phyloP scores from a whole-genome alignment of 805 yeast genomes.

The Starmerella asiatica region DNA sequence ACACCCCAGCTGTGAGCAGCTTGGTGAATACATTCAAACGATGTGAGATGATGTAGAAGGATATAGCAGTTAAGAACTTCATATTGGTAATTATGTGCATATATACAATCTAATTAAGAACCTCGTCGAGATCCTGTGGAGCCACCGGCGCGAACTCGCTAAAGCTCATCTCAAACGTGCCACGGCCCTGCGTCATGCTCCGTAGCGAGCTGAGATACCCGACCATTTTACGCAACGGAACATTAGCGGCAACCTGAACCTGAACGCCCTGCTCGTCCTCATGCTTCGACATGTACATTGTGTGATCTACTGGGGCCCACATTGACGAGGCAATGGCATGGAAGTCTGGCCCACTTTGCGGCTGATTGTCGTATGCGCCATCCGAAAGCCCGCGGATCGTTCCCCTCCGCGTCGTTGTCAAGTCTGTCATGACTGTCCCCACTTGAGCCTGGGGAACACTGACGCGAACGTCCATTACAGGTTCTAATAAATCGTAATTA shows the following conservation, averaged over 20 bases:
- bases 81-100: too few species aligned
- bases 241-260: constrained; percentile 50
- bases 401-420: constrained; percentile 68
- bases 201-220: constrained; percentile 71
- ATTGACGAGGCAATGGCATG: constrained; percentile 38
- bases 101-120: constrained; percentile 13
- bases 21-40: too few species aligned
- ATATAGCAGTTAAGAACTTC: too few species aligned
- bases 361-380: constrained; percentile 27
- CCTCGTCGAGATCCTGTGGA: constrained; percentile 33
- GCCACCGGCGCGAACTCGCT: constrained; percentile 58
- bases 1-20: too few species aligned
- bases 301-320: constrained; percentile 31
- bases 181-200: constrained; percentile 81
- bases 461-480: constrained; percentile 67
- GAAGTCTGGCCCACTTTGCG: constrained; percentile 13
- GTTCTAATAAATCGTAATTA: constrained; percentile 57
- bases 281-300: constrained; percentile 32
- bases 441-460: constrained; percentile 49
- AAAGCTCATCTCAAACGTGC: constrained; percentile 66
- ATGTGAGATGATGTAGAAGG: too few species aligned
- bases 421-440: constrained; percentile 75
- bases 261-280: constrained; percentile 19
- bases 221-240: constrained; percentile 80
- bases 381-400: constrained; percentile 60